Evolutionary conservation across 768 basidiomycete genomes (phyloP).

Genomic region (Leccinum rimulosum): DNA sequence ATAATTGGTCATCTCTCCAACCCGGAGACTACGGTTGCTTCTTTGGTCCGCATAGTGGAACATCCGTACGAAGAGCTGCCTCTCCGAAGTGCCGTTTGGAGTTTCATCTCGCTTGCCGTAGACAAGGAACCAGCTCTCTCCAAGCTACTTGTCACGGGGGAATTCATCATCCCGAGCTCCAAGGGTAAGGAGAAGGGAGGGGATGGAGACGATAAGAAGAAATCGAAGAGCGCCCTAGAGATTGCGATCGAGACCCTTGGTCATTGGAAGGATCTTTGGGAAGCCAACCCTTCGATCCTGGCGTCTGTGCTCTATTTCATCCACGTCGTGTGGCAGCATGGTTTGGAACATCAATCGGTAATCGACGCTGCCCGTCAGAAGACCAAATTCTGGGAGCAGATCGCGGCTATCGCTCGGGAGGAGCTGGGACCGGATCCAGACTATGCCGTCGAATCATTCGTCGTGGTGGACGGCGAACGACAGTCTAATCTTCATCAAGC

Average conservation of each 20-base stretch:
- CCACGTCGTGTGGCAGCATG: slow-evolving; percentile 77
- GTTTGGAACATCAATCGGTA: slow-evolving; percentile 62
- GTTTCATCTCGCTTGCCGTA: slow-evolving; percentile 75
- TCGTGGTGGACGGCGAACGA: slow-evolving; percentile 33
- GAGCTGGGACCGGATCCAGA: slow-evolving; percentile 77
- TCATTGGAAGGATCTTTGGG: slow-evolving; percentile 75
- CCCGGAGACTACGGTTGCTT: slow-evolving; percentile 66
- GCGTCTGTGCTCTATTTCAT: slow-evolving; percentile 74
- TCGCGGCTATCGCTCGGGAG: slow-evolving; percentile 59
- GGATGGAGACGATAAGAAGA: slow-evolving; percentile 28
- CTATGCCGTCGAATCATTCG: slow-evolving; percentile 52
- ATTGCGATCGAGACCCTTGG: slow-evolving; percentile 65
- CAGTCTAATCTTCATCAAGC: slow-evolving; percentile 60
- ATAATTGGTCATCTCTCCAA: slow-evolving; percentile 77
- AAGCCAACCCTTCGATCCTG: slow-evolving; percentile 71
- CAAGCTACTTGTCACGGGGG: slow-evolving; percentile 73
- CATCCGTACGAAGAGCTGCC: slow-evolving; percentile 78
- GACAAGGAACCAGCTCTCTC: slow-evolving; percentile 86
- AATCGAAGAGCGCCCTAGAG: slow-evolving; percentile 56
- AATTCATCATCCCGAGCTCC: slow-evolving; percentile 50
- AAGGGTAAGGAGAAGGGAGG: slow-evolving; percentile 39
- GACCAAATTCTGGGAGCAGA: slow-evolving; percentile 64
- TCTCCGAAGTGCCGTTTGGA: slow-evolving; percentile 78
- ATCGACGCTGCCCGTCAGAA: slow-evolving; percentile 58
- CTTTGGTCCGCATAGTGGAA: slow-evolving; percentile 67